phyloP scores from a whole-genome alignment of 768 basidiomycete species.

The Galerina sulciceps region DNA sequence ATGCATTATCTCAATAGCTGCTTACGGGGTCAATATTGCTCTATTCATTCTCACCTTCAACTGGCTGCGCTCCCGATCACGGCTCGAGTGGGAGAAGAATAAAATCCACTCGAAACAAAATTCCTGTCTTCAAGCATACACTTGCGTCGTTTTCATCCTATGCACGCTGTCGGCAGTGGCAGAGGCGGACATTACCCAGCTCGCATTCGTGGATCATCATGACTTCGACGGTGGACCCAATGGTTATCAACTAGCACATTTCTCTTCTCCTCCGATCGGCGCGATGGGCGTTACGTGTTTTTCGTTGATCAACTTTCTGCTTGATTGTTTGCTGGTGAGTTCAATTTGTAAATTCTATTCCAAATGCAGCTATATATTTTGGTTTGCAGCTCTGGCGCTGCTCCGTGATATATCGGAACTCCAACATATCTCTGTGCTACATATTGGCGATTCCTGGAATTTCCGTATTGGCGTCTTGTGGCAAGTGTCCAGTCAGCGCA shows the following conservation, averaged over 20 bases:
- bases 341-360: no score
- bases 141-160: slow-evolving; percentile 17
- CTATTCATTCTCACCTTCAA: slow-evolving; percentile 17
- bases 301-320: slow-evolving; percentile 19
- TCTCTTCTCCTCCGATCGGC: slow-evolving; percentile 12
- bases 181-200: slow-evolving; percentile 13
- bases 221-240: slow-evolving; percentile 8
- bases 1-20: slow-evolving; percentile 10
- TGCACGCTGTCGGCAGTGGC: slow-evolving; percentile 15
- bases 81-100: not conserved
- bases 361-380: not conserved
- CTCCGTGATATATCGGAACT: slow-evolving; percentile 19
- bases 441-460: slow-evolving; percentile 5
- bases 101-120: not conserved
- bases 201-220: slow-evolving; percentile 12
- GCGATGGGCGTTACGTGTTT: slow-evolving; percentile 14
- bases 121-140: slow-evolving; percentile 9
- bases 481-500: not conserved
- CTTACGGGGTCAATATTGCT: slow-evolving; percentile 15
- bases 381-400: slow-evolving; percentile 19
- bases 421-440: slow-evolving; percentile 2
- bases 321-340: slow-evolving; percentile 20
- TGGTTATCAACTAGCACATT: slow-evolving; percentile 5
- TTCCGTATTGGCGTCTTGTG: slow-evolving; percentile 11
- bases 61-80: slow-evolving; percentile 5